Percentiles rank a stretch among this genome's conserved stretches.
Conservation (phyloP, 176 grass and related monocot species). For the Ampelocalamus luodianensis region DNA sequence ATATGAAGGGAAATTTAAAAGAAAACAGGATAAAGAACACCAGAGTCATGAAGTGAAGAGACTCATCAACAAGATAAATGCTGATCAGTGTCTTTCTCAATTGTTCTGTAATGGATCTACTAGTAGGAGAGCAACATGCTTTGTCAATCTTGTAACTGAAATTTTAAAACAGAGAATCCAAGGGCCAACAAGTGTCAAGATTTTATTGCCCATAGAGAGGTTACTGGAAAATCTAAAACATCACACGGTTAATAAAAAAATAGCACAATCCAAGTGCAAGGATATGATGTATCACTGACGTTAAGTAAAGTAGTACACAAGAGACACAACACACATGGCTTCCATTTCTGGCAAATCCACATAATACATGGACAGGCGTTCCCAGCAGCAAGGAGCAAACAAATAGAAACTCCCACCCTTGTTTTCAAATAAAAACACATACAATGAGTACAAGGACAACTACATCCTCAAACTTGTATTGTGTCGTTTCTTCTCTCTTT, state of each 20-base stretch:
- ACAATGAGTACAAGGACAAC: background rate
- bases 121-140: background rate
- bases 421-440: conserved; percentile 38
- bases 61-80: background rate
- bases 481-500: conserved; percentile 15
- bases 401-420: background rate
- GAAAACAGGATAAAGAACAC: background rate
- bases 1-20: background rate
- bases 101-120: conserved; percentile 10
- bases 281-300: background rate
- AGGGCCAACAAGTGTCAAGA: background rate
- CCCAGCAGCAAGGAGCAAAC: conserved; percentile 13
- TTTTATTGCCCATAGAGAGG: conserved; percentile 6
- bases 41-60: background rate
- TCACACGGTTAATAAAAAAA: conserved; percentile 23
- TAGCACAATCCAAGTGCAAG: conserved; percentile 2
- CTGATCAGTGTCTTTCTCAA: conserved; percentile 2
- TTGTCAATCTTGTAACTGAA: conserved; percentile 10
- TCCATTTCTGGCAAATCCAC: conserved; percentile 2
- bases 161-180: conserved; percentile 6
- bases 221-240: conserved; percentile 38
- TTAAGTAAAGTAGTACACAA: background rate
- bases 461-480: conserved; percentile 4
- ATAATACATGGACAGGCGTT: conserved; percentile 24
- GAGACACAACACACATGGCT: conserved; percentile 4